Conservation (phyloP, 768 basidiomycete genomes). For the Boletus huronensis region DNA sequence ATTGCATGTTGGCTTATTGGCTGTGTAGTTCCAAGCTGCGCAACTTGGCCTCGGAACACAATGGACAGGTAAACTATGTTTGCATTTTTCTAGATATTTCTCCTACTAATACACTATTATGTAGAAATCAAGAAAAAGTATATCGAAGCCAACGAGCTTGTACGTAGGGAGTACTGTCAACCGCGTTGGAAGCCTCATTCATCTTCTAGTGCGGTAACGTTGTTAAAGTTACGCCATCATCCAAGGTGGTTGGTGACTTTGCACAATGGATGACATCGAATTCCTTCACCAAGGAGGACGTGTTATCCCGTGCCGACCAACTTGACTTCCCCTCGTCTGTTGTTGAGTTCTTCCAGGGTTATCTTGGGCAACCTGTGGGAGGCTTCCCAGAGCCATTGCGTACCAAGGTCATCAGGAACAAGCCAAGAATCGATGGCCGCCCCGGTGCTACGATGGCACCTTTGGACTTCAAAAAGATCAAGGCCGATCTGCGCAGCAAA, state of each 20-base stretch:
- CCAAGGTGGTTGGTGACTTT: conserved; percentile 98
- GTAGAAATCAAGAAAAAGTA: conserved; percentile 97
- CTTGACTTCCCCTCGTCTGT: conserved; percentile 98
- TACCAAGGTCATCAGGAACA: conserved; percentile 86
- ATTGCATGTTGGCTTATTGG: conserved; percentile 19
- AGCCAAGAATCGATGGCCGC: conserved; percentile 88
- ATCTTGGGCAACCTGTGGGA: conserved; percentile 95
- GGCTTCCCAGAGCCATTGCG: conserved; percentile 99
- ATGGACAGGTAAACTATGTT: conserved; percentile 65
- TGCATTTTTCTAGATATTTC: conserved; percentile 7
- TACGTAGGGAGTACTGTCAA: conserved; percentile 36
- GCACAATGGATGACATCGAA: conserved; percentile 99
- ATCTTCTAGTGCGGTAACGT: conserved; percentile 83
- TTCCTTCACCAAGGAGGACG: conserved; percentile 81
- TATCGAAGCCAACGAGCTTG: conserved; percentile 94
- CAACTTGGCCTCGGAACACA: conserved; percentile 96
- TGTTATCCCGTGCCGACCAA: conserved; percentile 78
- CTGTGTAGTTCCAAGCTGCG: conserved; percentile 88
- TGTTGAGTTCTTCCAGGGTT: conserved; percentile 99
- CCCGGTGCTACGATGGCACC: conserved; percentile 88
- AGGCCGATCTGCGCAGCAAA: conserved; percentile 86
- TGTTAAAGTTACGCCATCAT: conserved; percentile 98
- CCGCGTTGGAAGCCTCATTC: conserved; percentile 1
- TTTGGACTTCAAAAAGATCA: conserved; percentile 94
- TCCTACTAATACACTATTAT: conserved; percentile 1